Base-by-base conservation (phyloP, 352 stramenopile genomes). In the Globisporangium iwayamae region DNA sequence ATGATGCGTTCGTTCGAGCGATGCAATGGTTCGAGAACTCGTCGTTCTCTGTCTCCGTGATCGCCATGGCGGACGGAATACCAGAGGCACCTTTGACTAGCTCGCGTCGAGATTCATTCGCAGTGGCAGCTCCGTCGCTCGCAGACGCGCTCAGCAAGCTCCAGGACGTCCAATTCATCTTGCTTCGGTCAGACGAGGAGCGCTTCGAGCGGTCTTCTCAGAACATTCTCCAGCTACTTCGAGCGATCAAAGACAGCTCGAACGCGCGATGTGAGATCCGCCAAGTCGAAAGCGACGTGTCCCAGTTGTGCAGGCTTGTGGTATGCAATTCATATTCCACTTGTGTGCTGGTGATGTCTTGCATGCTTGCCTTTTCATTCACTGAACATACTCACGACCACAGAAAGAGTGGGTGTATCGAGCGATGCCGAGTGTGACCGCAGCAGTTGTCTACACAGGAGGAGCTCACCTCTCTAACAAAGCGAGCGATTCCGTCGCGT, bases 331-430 rank as follows among this genome's bases (percentile, higher is more conserved):
- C 36, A 41, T 28, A 4, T 14, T 41, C 3, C 55, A 11, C n/a
- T 56, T 39, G 34, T 7, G 22, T 7, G 22, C 41, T 32, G 18
- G 32, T 14, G 54, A 32, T 62, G 54, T 39, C 36, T 41, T 14
- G 25, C 25, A 28, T 41, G 22, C 4, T 22, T 34, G 13, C 20
- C 20, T 34, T 60, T 28, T 54, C 53, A n/a, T 62, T 50, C 18
- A 18, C 32, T 43, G 48, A 56, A 38, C 20, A 38, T 20, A 41
- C 36, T 41, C 50, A 32, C 48, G 32, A 38, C 36, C 43, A 41
- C 56, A 85, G 76, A 85, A 85, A 67, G 69, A 76, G 52, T 85
- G 76, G 76, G 43, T 83, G 13, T 66, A 75, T 28, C 54, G 30
- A 48, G 61, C 52, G 4, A 20, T 53, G 45, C 55, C 48, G 20